Percentiles rank a stretch among this genome's conserved stretches.
Evolutionary conservation across 2,329 filamentous ascomycete genomes (phyloP).

Genomic region (Zarea fungicola): DNA sequence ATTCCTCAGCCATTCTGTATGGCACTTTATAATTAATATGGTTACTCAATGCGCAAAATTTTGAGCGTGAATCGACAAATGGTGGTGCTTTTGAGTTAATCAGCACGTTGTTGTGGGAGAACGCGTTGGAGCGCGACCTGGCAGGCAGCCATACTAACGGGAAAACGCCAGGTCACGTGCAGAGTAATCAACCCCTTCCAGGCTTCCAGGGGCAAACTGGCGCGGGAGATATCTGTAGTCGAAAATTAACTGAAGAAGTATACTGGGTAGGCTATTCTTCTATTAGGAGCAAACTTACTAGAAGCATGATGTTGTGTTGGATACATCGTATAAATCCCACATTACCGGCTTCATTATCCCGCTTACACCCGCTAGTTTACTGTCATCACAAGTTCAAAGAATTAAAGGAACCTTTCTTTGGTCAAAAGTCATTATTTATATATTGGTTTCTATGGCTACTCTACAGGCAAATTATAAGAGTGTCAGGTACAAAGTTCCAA

Average conservation of each 20-base stretch:
- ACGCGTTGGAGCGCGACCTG: conserved; percentile 11
- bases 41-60: neutral
- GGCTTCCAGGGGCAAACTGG: no score
- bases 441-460: conserved; percentile 2
- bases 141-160: conserved; percentile 7
- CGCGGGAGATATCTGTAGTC: no score
- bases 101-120: conserved; percentile 10
- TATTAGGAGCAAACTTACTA: no score
- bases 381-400: neutral
- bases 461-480: conserved; percentile 7
- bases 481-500: neutral
- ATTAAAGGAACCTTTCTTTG: neutral
- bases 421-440: neutral
- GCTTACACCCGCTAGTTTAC: neutral
- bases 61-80: neutral
- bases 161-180: conserved; percentile 12
- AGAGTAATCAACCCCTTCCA: no score
- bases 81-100: neutral
- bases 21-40: neutral
- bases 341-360: no score
- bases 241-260: no score
- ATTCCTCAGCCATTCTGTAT: conserved; percentile 44
- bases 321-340: no score
- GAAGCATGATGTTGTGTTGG: no score
- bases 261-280: no score